Conservation (phyloP, 768 basidiomycete genomes). For the Vararia minispora region DNA sequence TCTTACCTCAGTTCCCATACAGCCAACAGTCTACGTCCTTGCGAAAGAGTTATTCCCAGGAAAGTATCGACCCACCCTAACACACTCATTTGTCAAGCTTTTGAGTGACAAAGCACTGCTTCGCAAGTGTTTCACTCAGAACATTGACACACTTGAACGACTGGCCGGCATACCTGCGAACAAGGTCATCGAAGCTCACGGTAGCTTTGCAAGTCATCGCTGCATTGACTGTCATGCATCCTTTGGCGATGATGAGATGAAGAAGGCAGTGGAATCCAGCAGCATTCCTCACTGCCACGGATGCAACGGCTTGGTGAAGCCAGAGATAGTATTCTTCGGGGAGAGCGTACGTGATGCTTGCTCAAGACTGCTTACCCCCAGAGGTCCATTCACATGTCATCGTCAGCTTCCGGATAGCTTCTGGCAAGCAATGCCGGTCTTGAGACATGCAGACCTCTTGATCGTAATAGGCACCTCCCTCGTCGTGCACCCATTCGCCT, state of each 20-base stretch:
- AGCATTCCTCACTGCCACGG: slow-evolving; percentile 55
- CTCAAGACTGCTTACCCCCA: too few relatives aligned
- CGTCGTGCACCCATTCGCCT: slow-evolving; percentile 13
- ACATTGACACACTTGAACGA: slow-evolving; percentile 88
- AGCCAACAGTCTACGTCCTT: slow-evolving; percentile 65
- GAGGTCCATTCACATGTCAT: background rate
- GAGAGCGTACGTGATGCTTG: slow-evolving; percentile 47
- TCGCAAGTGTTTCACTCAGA: slow-evolving; percentile 78
- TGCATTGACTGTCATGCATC: slow-evolving; percentile 64
- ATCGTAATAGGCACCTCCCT: slow-evolving; percentile 14
- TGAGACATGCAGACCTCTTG: slow-evolving; percentile 60
- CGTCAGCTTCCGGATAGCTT: slow-evolving; percentile 65
- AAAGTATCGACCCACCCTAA: slow-evolving; percentile 74
- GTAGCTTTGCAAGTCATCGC: slow-evolving; percentile 80
- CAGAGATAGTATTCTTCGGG: slow-evolving; percentile 94
- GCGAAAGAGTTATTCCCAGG: slow-evolving; percentile 92
- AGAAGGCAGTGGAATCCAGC: slow-evolving; percentile 44
- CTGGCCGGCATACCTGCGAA: slow-evolving; percentile 63
- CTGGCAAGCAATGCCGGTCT: slow-evolving; percentile 36
- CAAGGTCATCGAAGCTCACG: slow-evolving; percentile 90
- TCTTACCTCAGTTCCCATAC: background rate
- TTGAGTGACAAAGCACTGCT: slow-evolving; percentile 61
- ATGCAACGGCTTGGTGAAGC: slow-evolving; percentile 74
- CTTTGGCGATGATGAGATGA: slow-evolving; percentile 62
- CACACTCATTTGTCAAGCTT: slow-evolving; percentile 85